phyloP scores from a whole-genome alignment of 176 grass and related monocot genomes.

The Raddia distichophylla region DNA sequence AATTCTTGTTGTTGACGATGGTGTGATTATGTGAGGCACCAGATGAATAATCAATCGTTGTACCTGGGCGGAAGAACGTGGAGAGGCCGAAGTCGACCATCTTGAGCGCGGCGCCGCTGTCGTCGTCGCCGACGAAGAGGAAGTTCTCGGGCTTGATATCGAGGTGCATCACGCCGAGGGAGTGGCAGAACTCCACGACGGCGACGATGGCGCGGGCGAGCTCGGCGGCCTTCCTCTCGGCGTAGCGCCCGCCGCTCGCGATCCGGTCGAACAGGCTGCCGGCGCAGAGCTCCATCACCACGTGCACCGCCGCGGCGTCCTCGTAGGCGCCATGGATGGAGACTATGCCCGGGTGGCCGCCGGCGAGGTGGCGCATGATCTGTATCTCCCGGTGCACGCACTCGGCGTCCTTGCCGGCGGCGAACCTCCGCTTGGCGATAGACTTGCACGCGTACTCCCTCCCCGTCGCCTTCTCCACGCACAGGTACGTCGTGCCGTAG shows the following conservation, averaged over 20 bases:
- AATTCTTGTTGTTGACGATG: not conserved
- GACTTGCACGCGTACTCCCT: conserved; percentile 71
- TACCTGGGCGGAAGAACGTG: conserved; percentile 62
- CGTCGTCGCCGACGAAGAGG: conserved; percentile 44
- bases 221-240: conserved; percentile 53
- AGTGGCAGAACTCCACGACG: conserved; percentile 57
- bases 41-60: not conserved
- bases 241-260: conserved; percentile 41
- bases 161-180: conserved; percentile 54
- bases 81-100: conserved; percentile 65
- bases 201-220: conserved; percentile 48
- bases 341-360: conserved; percentile 54
- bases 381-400: conserved; percentile 61
- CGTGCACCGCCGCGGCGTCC: conserved; percentile 55
- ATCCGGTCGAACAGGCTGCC: conserved; percentile 62
- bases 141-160: conserved; percentile 62
- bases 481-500: conserved; percentile 65
- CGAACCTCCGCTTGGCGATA: conserved; percentile 70
- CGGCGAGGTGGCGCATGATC: conserved; percentile 69
- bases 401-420: conserved; percentile 62
- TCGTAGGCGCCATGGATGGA: conserved; percentile 49
- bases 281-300: conserved; percentile 62
- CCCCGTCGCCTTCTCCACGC: conserved; percentile 49
- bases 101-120: conserved; percentile 51
- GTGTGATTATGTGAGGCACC: too few species aligned